Evolutionary conservation across 2,329 filamentous ascomycete genomes (phyloP).

Genomic region (Clonostachys solani): DNA sequence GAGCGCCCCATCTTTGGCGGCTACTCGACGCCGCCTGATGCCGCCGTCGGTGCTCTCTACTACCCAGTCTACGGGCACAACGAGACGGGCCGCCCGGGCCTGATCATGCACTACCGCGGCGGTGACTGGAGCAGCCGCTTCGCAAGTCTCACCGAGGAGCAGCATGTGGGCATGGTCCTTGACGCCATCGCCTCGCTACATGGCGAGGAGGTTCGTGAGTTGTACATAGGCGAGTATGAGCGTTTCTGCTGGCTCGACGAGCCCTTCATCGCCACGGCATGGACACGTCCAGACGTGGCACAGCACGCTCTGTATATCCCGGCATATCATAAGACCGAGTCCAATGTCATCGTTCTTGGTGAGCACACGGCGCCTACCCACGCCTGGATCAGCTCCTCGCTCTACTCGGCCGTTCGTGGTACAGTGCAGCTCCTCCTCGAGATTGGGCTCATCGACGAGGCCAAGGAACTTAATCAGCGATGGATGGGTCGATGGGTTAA

Average conservation of each 20-base stretch:
- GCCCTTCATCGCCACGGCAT: slow-evolving; percentile 56
- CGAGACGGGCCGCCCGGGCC: slow-evolving; percentile 20
- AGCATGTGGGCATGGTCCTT: slow-evolving; percentile 39
- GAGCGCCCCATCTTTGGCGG: slow-evolving; percentile 21
- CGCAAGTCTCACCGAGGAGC: slow-evolving; percentile 14
- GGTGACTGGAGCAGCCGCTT: slow-evolving; percentile 21
- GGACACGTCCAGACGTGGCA: slow-evolving; percentile 55
- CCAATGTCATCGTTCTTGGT: slow-evolving; percentile 62
- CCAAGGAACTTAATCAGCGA: slow-evolving; percentile 11
- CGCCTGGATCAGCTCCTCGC: slow-evolving; percentile 63
- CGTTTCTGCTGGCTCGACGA: slow-evolving; percentile 63
- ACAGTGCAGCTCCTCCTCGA: slow-evolving; percentile 58
- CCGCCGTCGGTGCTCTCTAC: slow-evolving; percentile 23
- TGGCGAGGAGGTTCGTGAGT: slow-evolving; percentile 13
- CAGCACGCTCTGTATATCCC: slow-evolving; percentile 69
- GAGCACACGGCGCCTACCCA: slow-evolving; percentile 71
- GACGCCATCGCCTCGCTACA: slow-evolving; percentile 31
- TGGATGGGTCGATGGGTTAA: slow-evolving; percentile 16
- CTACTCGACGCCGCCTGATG: slow-evolving; percentile 18
- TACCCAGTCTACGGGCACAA: slow-evolving; percentile 28
- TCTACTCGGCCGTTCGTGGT: slow-evolving; percentile 64
- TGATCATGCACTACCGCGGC: slow-evolving; percentile 22
- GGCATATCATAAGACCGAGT: slow-evolving; percentile 65
- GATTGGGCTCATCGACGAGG: slow-evolving; percentile 13
- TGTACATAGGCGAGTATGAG: slow-evolving; percentile 63